Base-by-base conservation (phyloP, 805 yeast genomes). In the Kazachstania taianensis region DNA sequence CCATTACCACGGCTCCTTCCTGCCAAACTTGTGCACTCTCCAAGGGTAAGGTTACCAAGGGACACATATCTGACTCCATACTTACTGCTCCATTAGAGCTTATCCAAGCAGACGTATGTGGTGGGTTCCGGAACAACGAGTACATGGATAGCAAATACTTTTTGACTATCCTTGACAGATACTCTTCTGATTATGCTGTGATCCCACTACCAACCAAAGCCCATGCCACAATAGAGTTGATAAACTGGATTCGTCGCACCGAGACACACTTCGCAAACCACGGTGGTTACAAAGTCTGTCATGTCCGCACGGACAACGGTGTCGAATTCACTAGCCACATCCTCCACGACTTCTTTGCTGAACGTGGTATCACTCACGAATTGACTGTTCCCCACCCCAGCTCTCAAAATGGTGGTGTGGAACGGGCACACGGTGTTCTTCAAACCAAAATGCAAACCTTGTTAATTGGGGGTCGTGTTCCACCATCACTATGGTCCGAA, bases 401-500 rank as follows among this genome's bases (percentile, higher is more conserved):
- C 25, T 37, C 12, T 13, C 41, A n/a, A n/a, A n/a, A n/a, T n/a
- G n/a, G n/a, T n/a, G n/a, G n/a, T n/a, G n/a, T n/a, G n/a, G n/a
- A n/a, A 37, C 22, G 47, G 4, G 37, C 44, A 12, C 40, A 38
- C 20, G 28, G 41, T n/a, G 32, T 45, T 12, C 16, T 45, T 20
- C 17, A 31, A 19, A 39, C 33, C 13, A 30, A 23, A 18, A 17
- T 37, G 7, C 14, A 36, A 10, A 14, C 40, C 7, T 23, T 40
- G 18, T 16, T 44, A 10, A n/a, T 25, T 17, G 40, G 34, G 1
- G 37, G 49, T 18, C 13, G 36, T 1, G 36, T 46, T 15, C 48
- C 45, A 2, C 34, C 37, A 1, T 30, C 23, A 8, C 26, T 41
- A 13, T 46, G 51, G 50, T 20, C 45, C 5, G 43, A 46, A 24